These are phyloP conservation scores for Deuterostichococcus epilithicus DNA, from an alignment of 139 green algal genomes.

Conservation along the genomic window DNA sequence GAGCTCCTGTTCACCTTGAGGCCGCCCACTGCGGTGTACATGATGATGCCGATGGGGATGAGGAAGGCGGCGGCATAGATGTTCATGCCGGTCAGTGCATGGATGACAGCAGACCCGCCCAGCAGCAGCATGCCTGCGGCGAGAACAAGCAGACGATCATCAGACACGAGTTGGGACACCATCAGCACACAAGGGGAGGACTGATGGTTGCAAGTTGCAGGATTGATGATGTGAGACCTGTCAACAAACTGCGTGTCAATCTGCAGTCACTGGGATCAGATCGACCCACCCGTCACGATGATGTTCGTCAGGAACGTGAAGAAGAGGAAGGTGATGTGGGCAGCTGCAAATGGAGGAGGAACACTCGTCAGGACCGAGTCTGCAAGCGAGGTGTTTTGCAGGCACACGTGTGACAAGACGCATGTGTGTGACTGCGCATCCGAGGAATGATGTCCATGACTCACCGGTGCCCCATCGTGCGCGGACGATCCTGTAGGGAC, in stretches of 20 bases:
- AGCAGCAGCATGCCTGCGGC: constrained; percentile 90
- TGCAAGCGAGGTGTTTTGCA: no score
- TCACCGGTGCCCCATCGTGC: no score
- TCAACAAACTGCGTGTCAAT: no score
- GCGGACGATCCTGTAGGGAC: no score
- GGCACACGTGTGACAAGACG: no score
- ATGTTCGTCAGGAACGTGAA: constrained; percentile 87
- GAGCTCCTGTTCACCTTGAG: constrained; percentile 47
- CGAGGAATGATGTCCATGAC: no score
- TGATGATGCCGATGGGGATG: constrained; percentile 49
- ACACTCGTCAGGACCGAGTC: no score
- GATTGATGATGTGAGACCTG: no score
- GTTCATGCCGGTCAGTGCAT: constrained; percentile 79
- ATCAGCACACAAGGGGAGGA: no score
- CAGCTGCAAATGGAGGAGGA: neutral
- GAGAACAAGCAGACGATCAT: constrained; percentile 84
- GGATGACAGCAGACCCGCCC: constrained; percentile 82
- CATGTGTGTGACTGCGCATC: no score
- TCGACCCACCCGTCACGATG: constrained; percentile 55
- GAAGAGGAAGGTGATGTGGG: constrained; percentile 75
- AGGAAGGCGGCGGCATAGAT: constrained; percentile 59
- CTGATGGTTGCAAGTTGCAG: no score
- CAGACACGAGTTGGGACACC: constrained; percentile 52
- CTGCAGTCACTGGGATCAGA: no score
- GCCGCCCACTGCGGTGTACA: constrained; percentile 89